phyloP scores from a whole-genome alignment of 2,329 filamentous ascomycete species.

The Cadophora sp. region DNA sequence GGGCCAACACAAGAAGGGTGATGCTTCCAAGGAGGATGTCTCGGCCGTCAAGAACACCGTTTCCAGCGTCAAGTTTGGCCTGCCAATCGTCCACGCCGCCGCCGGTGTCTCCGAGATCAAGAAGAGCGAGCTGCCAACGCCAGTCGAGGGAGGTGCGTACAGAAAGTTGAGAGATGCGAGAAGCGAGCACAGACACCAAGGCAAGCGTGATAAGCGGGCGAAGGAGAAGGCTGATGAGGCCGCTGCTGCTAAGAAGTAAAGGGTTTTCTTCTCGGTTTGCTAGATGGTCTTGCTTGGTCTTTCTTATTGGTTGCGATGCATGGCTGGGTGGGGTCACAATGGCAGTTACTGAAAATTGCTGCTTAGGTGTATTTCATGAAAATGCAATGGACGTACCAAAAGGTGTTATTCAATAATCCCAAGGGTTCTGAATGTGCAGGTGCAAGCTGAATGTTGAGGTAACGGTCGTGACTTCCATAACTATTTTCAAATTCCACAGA shows the following conservation, averaged over 20 bases:
- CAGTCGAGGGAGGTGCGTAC: constrained; percentile 84
- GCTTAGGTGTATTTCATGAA: constrained; percentile 48
- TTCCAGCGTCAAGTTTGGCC: constrained; percentile 60
- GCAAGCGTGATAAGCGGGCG: constrained; percentile 90
- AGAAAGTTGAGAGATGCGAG: constrained; percentile 83
- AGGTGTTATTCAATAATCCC: constrained; percentile 21
- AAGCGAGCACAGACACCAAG: constrained; percentile 80
- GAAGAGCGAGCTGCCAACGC: constrained; percentile 80
- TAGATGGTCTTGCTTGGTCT: constrained; percentile 40
- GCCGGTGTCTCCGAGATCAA: constrained; percentile 75
- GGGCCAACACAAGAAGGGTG: constrained; percentile 92
- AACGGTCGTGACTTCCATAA: constrained; percentile 15
- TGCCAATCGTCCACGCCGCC: constrained; percentile 76
- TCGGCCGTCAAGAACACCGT: constrained; percentile 66
- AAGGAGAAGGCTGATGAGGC: constrained; percentile 87
- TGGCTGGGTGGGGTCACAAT: constrained; percentile 41
- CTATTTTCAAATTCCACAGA: constrained; percentile 1
- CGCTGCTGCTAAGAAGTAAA: constrained; percentile 78
- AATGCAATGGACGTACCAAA: constrained; percentile 43
- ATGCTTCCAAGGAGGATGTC: constrained; percentile 84
- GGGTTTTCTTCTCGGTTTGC: constrained; percentile 31
- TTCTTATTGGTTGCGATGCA: constrained; percentile 41
- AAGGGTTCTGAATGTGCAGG: neutral
- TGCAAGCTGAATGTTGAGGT: neutral
- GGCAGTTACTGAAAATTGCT: constrained; percentile 41